Evolutionary conservation across 2,329 filamentous ascomycete genomes (phyloP), one percentile per base, ranked within the genome.

Genomic region (Albophoma yamanashiensis): DNA sequence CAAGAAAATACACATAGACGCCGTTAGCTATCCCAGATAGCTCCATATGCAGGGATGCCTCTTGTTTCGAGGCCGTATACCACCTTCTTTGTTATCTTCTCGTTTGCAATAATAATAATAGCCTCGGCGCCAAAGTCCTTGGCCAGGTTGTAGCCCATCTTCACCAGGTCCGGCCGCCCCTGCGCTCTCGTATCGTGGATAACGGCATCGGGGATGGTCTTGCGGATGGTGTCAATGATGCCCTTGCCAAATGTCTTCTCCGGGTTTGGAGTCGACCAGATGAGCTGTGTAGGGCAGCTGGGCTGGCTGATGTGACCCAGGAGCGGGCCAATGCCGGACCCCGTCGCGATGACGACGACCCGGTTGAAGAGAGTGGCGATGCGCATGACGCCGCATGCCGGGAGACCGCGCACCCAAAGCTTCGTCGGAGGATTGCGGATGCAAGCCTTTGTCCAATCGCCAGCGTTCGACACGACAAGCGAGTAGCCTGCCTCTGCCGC

Each of bases 71-170:
- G 74, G 11, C 81, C 85, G 68, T 86, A 88, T 0, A 91, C 87
- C 1, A 91, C 78, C 74, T 83, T 83, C 67, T 79, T 80, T 22
- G 88, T 91, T 40, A 90, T 79, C 60, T 74, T 79, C 60, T 86
- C 83, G 69, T 91, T 92, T 59, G 85, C 85, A 66, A 92, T 87
- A 62, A 91, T 81, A 67, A 90, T 86, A 43, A 91, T 86, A 2
- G 87, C 89, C 76, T 91, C 88, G 1, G 86, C 74, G 11, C 76
- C 72, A 65, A 82, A 85, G 45, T 80, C 78, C 55, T 84, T 75
- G 15, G 76, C 76, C 36, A 87, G 67, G 69, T 89, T 80, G 68
- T 74, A 80, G 4, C 75, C 74, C 71, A 78, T 77, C 55, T 69
- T 69, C 17, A 79, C 75, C n/a, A 82, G 71, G 62, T 90, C 82